Evolutionary conservation across 805 yeast species (phyloP).

Genomic region (Yamadazyma laniorum): DNA sequence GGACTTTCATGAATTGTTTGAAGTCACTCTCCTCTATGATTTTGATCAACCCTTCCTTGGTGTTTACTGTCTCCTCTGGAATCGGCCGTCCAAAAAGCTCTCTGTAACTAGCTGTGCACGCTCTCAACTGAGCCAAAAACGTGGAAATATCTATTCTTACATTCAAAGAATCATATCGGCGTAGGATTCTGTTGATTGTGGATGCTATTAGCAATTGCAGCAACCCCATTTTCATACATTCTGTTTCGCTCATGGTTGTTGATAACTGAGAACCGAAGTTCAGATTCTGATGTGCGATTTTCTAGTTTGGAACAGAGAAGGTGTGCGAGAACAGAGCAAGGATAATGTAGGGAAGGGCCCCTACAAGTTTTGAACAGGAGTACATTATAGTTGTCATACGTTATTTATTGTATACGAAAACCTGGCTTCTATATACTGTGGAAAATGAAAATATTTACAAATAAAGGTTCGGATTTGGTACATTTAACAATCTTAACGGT

Average conservation of each 20-base stretch:
- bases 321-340: too few species aligned
- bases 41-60: slow-evolving; percentile 14
- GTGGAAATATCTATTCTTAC: slow-evolving; percentile 10
- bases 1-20: slow-evolving; percentile 20
- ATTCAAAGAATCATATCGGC: slow-evolving; percentile 8
- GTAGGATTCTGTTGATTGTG: slow-evolving; percentile 12
- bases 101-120: slow-evolving; percentile 7
- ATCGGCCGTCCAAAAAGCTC: slow-evolving; percentile 14
- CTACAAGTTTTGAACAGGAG: too few species aligned
- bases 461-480: not conserved
- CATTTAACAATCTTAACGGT: slow-evolving; percentile 14
- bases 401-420: not conserved
- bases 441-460: not conserved
- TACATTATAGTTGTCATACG: too few species aligned
- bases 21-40: slow-evolving; percentile 16
- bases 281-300: too few species aligned
- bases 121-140: slow-evolving; percentile 11
- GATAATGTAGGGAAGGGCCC: too few species aligned
- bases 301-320: too few species aligned
- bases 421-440: not conserved
- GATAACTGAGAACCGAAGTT: slow-evolving; percentile 1
- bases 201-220: slow-evolving; percentile 14
- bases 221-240: slow-evolving; percentile 13
- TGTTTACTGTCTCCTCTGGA: slow-evolving; percentile 7
- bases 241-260: slow-evolving; percentile 8